Evolutionary conservation across 1,139 yeast genomes (phyloP), one percentile per base, ranked within the genome.

Genomic region (Saccharomyces hybrid): DNA sequence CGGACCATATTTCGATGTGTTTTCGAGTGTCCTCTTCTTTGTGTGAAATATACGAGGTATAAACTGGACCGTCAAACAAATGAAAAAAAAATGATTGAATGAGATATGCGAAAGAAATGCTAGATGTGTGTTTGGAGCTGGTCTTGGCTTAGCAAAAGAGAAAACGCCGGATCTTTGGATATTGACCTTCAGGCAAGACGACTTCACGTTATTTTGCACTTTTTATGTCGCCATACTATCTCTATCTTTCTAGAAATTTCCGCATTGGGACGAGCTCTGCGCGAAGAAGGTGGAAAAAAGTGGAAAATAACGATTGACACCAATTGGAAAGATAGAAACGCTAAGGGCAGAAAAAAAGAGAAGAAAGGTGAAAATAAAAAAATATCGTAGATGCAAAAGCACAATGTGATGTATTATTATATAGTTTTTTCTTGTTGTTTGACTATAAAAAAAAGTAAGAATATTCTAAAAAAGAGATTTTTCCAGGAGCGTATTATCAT

Each of bases 1-100:
- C 70, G 65, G n/a, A 61, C 63, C 73, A 69, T 69, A 12, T 24
- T 12, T 21, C 5, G 31, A 29, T 3, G 5, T 14, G 31, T 12
- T 38, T 38, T 16, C 44, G 12, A 46, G 34, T 31, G 27, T 27
- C 31, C 26, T 19, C 26, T 16, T 24, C n/a, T 28, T 38, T 38
- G 44, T 38, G 44, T 38, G 16, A 38, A 38, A n/a, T 14, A 38
- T 38, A 38, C 44, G 44, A 38, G 44, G 24, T 38, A 38, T 38
- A 16, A 38, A 14, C 11, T 38, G 16, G 19, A 38, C 9, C 44
- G 44, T 16, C 24, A 16, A 38, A 38, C 24, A 38, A 16, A 16
- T 9, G 16, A 9, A 16, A 16, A 16, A 38, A 9, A 8, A 16
- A 38, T 21, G 16, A 14, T 38, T 16, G 44, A 38, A 38, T 38